A percentile compares a stretch with the other conserved stretches of the same genome.
Conservation (phyloP, 2,329 filamentous ascomycete species). For the Cladosporium sp. region DNA sequence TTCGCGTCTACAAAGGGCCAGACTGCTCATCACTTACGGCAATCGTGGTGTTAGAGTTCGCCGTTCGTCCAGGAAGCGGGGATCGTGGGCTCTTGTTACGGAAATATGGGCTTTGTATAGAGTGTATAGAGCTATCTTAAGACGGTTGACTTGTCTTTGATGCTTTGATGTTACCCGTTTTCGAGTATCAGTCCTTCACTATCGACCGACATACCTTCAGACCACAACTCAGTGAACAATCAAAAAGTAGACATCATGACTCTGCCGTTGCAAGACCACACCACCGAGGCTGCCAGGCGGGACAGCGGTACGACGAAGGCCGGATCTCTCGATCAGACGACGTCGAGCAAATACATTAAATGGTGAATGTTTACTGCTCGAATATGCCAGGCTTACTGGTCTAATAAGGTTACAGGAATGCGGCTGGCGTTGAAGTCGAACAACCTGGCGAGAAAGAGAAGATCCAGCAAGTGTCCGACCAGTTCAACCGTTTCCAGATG, state of each 20-base stretch:
- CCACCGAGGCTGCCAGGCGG: slow-evolving; percentile 10
- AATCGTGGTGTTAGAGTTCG: slow-evolving; percentile 3
- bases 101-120: background rate
- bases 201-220: background rate
- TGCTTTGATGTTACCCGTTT: background rate
- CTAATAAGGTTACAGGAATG: slow-evolving; percentile 29
- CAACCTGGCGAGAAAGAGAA: slow-evolving; percentile 37
- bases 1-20: background rate
- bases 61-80: slow-evolving; percentile 18
- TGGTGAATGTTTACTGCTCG: slow-evolving; percentile 18
- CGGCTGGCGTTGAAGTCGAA: slow-evolving; percentile 36
- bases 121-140: background rate
- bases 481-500: slow-evolving; percentile 42
- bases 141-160: background rate
- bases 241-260: background rate
- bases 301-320: slow-evolving; percentile 9
- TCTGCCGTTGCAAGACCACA: slow-evolving; percentile 10
- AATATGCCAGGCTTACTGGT: background rate
- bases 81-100: background rate
- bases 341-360: slow-evolving; percentile 27
- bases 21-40: background rate
- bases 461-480: slow-evolving; percentile 40
- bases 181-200: background rate
- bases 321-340: background rate
- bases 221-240: background rate